Conservation (phyloP, 2,329 filamentous ascomycete genomes). For the Curvularia hawaiiensis region DNA sequence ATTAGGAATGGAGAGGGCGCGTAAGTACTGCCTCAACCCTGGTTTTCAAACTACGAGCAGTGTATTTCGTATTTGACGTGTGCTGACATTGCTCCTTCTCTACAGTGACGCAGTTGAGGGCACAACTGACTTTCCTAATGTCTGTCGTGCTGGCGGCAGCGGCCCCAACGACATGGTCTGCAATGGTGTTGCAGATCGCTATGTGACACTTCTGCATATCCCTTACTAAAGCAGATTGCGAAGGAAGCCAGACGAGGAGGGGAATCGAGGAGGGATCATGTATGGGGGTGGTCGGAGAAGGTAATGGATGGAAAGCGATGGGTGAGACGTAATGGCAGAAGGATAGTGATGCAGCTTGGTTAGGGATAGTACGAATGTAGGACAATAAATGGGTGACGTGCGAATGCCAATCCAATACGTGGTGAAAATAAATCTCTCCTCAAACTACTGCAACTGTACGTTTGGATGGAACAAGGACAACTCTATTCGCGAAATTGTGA, state of each 20-base stretch:
- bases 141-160: slow-evolving; percentile 23
- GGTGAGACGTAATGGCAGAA: neutral
- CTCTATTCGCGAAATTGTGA: neutral
- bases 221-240: neutral
- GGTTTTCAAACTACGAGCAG: neutral
- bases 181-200: slow-evolving; percentile 68
- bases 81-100: slow-evolving; percentile 4
- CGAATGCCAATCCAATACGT: neutral
- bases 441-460: too few species aligned
- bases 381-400: neutral
- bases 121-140: slow-evolving; percentile 20
- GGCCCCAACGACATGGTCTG: slow-evolving; percentile 68
- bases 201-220: slow-evolving; percentile 46
- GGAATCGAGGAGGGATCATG: neutral
- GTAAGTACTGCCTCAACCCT: slow-evolving; percentile 9
- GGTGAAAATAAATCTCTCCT: neutral
- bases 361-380: neutral
- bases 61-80: neutral
- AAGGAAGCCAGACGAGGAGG: neutral
- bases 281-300: neutral
- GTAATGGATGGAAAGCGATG: neutral
- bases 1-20: slow-evolving; percentile 21
- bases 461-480: neutral
- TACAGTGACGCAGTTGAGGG: slow-evolving; percentile 17
- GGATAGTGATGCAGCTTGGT: neutral